Conservation (phyloP, 805 yeast species). For the Saturnispora kantuleensis region DNA sequence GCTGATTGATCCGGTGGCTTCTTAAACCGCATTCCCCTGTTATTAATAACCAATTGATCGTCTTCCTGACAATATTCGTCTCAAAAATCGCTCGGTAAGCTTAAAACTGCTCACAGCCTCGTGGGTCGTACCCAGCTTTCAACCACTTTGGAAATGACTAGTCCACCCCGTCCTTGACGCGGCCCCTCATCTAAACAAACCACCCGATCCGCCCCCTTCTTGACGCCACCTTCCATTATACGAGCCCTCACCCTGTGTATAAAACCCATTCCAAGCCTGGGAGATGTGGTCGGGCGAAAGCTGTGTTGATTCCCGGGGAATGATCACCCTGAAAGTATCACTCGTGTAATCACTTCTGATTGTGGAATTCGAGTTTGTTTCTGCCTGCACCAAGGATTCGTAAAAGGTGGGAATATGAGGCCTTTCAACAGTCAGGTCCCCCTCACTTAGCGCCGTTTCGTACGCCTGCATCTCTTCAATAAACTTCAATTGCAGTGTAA, state of each 20-base stretch:
- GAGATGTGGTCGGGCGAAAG: slow-evolving; percentile 74
- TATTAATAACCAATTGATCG: too few relatives aligned
- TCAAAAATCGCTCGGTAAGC: too few relatives aligned
- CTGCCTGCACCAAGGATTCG: slow-evolving; percentile 7
- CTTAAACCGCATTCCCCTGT: too few relatives aligned
- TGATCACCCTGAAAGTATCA: slow-evolving; percentile 14
- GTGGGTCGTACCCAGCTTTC: too few relatives aligned
- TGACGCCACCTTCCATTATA: slow-evolving; percentile 56
- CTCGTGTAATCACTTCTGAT: slow-evolving; percentile 10
- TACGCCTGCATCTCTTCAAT: slow-evolving; percentile 27
- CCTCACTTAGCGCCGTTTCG: slow-evolving; percentile 25
- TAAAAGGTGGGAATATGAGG: slow-evolving; percentile 18
- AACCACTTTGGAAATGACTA: too few relatives aligned
- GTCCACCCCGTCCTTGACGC: too few relatives aligned
- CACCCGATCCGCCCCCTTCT: slow-evolving; percentile 65
- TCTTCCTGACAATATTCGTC: too few relatives aligned
- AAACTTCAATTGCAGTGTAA: slow-evolving; percentile 31
- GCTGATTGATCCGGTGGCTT: too few relatives aligned
- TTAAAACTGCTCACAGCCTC: too few relatives aligned
- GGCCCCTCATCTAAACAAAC: slow-evolving; percentile 45
- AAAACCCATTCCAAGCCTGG: slow-evolving; percentile 79
- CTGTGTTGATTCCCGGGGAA: slow-evolving; percentile 38
- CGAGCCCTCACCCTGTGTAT: slow-evolving; percentile 53
- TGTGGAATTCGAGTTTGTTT: slow-evolving; percentile 3
- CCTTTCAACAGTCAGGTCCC: slow-evolving; percentile 25